phyloP scores from a whole-genome alignment of 257 asterid genomes.

The Solanum lycopersicoides region DNA sequence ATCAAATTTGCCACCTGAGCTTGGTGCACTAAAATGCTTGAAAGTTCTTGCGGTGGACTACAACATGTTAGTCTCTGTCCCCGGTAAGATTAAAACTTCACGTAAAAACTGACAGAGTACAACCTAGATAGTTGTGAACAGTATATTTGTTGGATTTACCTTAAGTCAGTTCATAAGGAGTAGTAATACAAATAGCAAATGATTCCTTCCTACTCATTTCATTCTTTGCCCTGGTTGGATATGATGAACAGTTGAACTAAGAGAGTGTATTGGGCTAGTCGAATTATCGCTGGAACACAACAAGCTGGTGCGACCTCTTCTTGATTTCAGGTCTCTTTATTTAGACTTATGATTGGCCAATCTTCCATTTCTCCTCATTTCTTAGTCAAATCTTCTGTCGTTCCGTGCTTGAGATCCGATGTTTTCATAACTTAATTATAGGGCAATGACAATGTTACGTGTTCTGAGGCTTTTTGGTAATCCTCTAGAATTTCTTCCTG shows the following conservation, averaged over 20 bases:
- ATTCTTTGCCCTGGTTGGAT: constrained; percentile 13
- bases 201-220: constrained; percentile 8
- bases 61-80: constrained; percentile 81
- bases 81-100: constrained; percentile 51
- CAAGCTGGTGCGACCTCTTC: constrained; percentile 97
- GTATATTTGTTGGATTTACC: not conserved
- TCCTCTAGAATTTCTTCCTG: constrained; percentile 98
- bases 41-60: constrained; percentile 90
- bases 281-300: constrained; percentile 98
- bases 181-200: not conserved
- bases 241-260: constrained; percentile 65
- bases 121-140: not conserved
- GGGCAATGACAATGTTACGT: constrained; percentile 87
- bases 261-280: constrained; percentile 73
- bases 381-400: not conserved
- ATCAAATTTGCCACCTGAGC: constrained; percentile 86
- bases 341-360: constrained; percentile 6
- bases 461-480: constrained; percentile 91
- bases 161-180: not conserved
- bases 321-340: constrained; percentile 88
- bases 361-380: not conserved
- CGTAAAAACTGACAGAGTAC: not conserved
- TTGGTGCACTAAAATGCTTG: constrained; percentile 77
- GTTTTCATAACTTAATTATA: constrained; percentile 42
- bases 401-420: constrained; percentile 25